A percentile compares a stretch with the other conserved stretches of the same genome.
Conservation (phyloP, 805 yeast species). For the Ogataea minuta region DNA sequence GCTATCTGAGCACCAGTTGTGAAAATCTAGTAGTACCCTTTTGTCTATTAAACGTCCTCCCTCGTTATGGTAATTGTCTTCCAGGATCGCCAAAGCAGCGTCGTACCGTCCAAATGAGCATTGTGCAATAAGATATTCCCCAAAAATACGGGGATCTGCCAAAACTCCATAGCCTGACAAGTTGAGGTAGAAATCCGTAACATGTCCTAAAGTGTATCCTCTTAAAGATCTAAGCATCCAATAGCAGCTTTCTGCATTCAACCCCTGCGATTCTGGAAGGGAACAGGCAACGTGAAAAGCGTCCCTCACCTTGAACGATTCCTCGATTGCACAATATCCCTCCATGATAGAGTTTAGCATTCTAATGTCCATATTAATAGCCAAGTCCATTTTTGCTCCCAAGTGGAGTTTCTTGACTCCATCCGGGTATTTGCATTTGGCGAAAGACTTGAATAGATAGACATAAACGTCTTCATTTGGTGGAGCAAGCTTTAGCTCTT, state of each 20-base stretch:
- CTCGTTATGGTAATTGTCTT: conserved; percentile 47
- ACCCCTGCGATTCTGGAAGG: conserved; percentile 48
- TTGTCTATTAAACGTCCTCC: conserved; percentile 38
- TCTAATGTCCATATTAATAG: conserved; percentile 52
- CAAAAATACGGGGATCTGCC: conserved; percentile 52
- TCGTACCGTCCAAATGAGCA: conserved; percentile 61
- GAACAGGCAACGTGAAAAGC: conserved; percentile 58
- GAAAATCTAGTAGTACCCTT: conserved; percentile 46
- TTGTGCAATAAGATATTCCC: conserved; percentile 65
- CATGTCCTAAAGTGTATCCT: conserved; percentile 50
- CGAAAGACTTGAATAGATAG: conserved; percentile 59
- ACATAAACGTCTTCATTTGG: conserved; percentile 57
- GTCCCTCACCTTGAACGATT: conserved; percentile 54
- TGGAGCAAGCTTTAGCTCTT: conserved; percentile 50
- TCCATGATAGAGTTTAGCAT: conserved; percentile 62
- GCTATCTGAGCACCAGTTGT: conserved; percentile 43
- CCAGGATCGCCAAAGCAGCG: conserved; percentile 52
- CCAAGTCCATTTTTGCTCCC: conserved; percentile 59
- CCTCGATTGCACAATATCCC: conserved; percentile 59
- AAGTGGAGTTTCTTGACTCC: conserved; percentile 67
- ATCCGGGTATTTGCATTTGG: conserved; percentile 54
- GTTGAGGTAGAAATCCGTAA: conserved; percentile 60
- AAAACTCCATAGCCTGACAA: conserved; percentile 50
- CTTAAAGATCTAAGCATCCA: conserved; percentile 67
- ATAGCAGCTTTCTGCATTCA: conserved; percentile 61